These are phyloP conservation scores for Penstemon barbatus DNA, from an alignment of 257 asterid species.

Conservation along the genomic window DNA sequence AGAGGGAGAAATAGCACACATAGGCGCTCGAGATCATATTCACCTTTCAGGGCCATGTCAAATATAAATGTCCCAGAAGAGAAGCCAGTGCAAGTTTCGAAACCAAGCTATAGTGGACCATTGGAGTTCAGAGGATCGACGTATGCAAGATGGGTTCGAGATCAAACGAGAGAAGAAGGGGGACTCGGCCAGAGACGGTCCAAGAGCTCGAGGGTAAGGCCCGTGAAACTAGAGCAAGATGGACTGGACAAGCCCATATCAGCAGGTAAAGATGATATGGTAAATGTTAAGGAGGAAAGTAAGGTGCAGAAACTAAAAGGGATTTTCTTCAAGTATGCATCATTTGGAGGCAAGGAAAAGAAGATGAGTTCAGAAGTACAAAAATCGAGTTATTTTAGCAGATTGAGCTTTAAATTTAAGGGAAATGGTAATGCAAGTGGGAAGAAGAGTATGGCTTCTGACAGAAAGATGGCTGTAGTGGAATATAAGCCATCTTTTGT, in stretches of 20 bases:
- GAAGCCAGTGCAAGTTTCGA: slow-evolving; percentile 25
- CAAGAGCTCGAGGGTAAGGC: slow-evolving; percentile 36
- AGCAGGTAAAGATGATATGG: slow-evolving; percentile 21
- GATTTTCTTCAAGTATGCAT: slow-evolving; percentile 46
- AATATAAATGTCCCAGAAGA: slow-evolving; percentile 26
- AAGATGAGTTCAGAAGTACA: slow-evolving; percentile 30
- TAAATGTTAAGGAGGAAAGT: slow-evolving; percentile 24
- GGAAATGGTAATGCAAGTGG: slow-evolving; percentile 32
- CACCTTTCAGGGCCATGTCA: slow-evolving; percentile 43
- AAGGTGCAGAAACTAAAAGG: slow-evolving; percentile 52
- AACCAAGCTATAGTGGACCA: slow-evolving; percentile 36
- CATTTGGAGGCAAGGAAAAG: slow-evolving; percentile 42
- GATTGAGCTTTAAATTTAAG: slow-evolving; percentile 49
- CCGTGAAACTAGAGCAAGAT: slow-evolving; percentile 29
- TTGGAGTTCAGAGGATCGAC: slow-evolving; percentile 63
- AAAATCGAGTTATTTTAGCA: slow-evolving; percentile 40
- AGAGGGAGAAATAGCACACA: slow-evolving; percentile 46
- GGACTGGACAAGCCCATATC: slow-evolving; percentile 18
- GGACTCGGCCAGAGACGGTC: slow-evolving; percentile 25
- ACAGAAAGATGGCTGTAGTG: slow-evolving; percentile 38
- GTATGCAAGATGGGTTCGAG: slow-evolving; percentile 65
- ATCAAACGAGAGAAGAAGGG: slow-evolving; percentile 44
- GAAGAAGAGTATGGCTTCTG: slow-evolving; percentile 34
- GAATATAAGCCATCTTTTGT: slow-evolving; percentile 44
- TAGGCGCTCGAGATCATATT: slow-evolving; percentile 57